These are phyloP conservation scores for Botrytis sinoallii DNA, from an alignment of 2,329 filamentous ascomycete genomes.

Conservation along the genomic window DNA sequence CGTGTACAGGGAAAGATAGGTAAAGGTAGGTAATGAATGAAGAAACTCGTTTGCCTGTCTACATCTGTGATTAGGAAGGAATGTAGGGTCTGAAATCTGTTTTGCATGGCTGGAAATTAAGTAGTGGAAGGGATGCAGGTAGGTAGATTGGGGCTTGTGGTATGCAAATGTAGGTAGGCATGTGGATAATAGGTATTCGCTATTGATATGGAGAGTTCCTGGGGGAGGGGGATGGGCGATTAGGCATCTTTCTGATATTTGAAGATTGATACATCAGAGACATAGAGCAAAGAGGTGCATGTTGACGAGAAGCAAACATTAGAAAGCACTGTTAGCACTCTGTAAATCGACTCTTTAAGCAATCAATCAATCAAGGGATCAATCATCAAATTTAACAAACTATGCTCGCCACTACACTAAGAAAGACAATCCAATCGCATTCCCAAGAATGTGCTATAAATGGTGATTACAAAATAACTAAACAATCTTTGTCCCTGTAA, in stretches of 20 bases:
- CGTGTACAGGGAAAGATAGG: neutral
- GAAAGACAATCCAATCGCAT: no score
- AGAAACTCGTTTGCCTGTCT: neutral
- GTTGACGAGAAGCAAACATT: no score
- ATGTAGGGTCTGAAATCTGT: neutral
- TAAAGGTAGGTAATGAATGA: neutral
- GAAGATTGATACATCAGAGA: neutral
- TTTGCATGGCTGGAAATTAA: neutral
- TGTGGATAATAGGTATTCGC: neutral
- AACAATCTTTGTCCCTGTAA: no score
- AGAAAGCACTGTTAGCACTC: no score
- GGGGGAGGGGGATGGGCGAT: neutral
- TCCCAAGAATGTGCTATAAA: no score
- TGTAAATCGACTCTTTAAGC: no score
- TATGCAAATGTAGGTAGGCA: neutral
- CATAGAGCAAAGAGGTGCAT: no score
- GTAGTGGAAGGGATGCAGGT: neutral
- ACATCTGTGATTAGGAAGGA: neutral
- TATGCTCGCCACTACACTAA: no score
- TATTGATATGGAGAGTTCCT: neutral
- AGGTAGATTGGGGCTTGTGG: neutral
- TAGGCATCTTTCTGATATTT: neutral
- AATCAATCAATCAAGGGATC: no score
- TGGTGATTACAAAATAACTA: no score
- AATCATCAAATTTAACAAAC: no score